phyloP scores from a whole-genome alignment of 148 eudicot genomes.

The Amaranthus palmeri region DNA sequence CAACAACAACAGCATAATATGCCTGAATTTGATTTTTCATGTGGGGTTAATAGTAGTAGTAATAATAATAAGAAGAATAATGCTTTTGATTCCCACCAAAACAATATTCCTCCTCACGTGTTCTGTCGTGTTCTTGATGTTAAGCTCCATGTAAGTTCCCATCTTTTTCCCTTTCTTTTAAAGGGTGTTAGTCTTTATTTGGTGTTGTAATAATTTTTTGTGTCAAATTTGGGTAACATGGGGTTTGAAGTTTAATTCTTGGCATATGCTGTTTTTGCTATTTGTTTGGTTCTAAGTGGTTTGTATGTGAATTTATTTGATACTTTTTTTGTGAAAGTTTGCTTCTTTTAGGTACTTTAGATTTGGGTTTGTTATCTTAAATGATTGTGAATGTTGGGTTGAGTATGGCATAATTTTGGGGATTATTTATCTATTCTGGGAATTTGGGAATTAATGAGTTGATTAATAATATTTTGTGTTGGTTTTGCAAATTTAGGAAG shows the following conservation, averaged over 20 bases:
- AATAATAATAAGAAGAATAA: neutral
- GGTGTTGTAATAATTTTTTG: neutral
- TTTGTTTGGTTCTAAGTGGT: slow-evolving; percentile 15
- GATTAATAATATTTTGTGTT: slow-evolving; percentile 22
- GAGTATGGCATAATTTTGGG: slow-evolving; percentile 22
- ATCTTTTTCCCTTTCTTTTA: neutral
- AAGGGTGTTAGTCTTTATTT: neutral
- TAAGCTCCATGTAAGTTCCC: slow-evolving; percentile 74
- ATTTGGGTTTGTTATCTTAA: slow-evolving; percentile 17
- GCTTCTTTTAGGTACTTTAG: slow-evolving; percentile 16
- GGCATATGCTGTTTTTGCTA: slow-evolving; percentile 14
- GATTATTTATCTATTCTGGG: slow-evolving; percentile 18
- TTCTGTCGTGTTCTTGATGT: slow-evolving; percentile 90
- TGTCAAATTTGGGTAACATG: slow-evolving; percentile 18
- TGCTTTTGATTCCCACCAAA: slow-evolving; percentile 22
- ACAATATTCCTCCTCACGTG: slow-evolving; percentile 73
- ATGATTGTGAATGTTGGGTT: slow-evolving; percentile 28
- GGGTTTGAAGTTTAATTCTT: slow-evolving; percentile 19
- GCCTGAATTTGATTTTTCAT: slow-evolving; percentile 38
- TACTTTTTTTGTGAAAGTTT: slow-evolving; percentile 21
- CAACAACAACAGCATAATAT: slow-evolving; percentile 11
- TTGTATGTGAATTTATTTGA: slow-evolving; percentile 1
- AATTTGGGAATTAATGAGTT: slow-evolving; percentile 11
- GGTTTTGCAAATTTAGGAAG: slow-evolving; percentile 17
- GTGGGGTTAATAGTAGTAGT: slow-evolving; percentile 3